phyloP scores from a whole-genome alignment of 192 early-diverging fungal species.

The Rhizophagus sp. region DNA sequence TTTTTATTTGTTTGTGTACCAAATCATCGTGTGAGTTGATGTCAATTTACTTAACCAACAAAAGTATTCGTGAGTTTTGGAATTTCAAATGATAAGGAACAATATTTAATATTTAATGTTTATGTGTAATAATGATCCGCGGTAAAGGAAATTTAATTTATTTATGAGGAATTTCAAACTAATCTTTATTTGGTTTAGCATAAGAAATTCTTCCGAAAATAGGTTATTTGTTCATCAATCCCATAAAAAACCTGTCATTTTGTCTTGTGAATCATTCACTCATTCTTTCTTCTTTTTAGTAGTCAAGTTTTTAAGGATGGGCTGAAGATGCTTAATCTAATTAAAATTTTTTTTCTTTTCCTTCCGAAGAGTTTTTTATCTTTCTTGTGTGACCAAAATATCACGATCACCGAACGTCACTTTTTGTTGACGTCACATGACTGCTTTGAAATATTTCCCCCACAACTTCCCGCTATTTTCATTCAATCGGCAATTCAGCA shows the following conservation, averaged over 20 bases:
- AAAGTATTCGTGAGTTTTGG: background rate
- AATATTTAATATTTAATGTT: background rate
- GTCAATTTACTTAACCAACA: background rate
- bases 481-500: background rate
- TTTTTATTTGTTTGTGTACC: background rate
- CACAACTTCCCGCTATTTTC: background rate
- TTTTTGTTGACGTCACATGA: background rate
- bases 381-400: background rate
- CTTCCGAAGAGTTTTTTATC: background rate
- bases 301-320: background rate
- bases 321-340: background rate
- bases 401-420: background rate
- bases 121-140: background rate
- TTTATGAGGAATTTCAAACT: background rate
- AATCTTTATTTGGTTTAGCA: background rate
- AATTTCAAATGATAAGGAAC: background rate
- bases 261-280: background rate
- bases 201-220: background rate
- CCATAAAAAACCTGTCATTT: background rate
- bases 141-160: background rate
- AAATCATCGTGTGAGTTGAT: background rate
- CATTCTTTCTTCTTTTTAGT: background rate
- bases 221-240: background rate
- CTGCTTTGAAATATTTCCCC: background rate
- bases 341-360: too few relatives aligned